phyloP scores from a whole-genome alignment of 1,284 basidiomycete genomes.

The Leccinum pallidistipes region DNA sequence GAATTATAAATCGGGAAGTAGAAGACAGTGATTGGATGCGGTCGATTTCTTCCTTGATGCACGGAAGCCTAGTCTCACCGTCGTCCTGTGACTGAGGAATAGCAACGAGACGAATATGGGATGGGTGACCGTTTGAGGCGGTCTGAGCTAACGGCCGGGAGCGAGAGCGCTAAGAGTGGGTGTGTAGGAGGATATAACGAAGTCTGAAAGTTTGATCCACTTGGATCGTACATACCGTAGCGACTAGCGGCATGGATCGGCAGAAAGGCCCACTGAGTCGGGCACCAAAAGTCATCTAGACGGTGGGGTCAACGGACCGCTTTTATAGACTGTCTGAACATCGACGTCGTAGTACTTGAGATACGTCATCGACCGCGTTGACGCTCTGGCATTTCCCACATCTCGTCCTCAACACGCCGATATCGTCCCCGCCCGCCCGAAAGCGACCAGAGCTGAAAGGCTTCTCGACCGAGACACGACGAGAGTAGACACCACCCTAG shows the following conservation, averaged over 20 bases:
- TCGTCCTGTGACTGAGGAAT: not conserved
- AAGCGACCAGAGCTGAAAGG: constrained; percentile 31
- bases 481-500: constrained; percentile 65
- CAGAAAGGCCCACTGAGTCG: not conserved
- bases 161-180: not conserved
- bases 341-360: constrained; percentile 15
- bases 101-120: not conserved
- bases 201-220: not conserved
- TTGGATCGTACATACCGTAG: not conserved
- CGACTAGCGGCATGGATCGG: not conserved
- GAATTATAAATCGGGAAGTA: not conserved
- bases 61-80: not conserved
- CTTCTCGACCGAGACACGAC: constrained; percentile 58
- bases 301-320: not conserved
- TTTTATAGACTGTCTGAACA: constrained; percentile 29
- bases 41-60: too few relatives aligned
- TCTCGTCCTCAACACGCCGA: constrained; percentile 41
- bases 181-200: not conserved
- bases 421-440: constrained; percentile 13
- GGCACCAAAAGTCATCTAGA: not conserved
- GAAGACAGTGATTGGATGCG: not conserved
- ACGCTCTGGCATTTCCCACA: constrained; percentile 60
- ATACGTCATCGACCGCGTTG: constrained; percentile 35
- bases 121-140: not conserved
- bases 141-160: not conserved